These are phyloP conservation scores for Acorus calamus DNA, from an alignment of 106 monocot genomes.

Conservation along the genomic window DNA sequence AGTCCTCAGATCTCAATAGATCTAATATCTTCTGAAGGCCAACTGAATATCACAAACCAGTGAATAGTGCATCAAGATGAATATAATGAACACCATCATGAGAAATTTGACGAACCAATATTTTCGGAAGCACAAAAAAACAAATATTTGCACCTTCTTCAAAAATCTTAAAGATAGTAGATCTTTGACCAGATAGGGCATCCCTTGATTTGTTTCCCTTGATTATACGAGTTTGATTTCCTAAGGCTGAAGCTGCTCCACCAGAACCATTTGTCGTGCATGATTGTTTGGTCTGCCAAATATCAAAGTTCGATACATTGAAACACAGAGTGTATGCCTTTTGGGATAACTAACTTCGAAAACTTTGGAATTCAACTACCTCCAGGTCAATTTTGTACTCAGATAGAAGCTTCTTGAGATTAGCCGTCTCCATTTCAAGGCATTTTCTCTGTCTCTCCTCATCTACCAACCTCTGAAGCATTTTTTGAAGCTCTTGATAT, in stretches of 20 bases:
- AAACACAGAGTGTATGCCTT: not conserved
- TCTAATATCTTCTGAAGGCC: constrained; percentile 45
- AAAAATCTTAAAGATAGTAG: constrained; percentile 54
- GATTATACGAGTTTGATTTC: constrained; percentile 7
- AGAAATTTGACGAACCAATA: not conserved
- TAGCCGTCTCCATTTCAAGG: constrained; percentile 53
- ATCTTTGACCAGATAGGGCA: constrained; percentile 29
- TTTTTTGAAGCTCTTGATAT: constrained; percentile 31
- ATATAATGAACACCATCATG: not conserved
- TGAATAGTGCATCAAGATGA: constrained; percentile 7
- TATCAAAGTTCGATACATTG: too few relatives aligned
- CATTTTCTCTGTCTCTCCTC: constrained; percentile 37
- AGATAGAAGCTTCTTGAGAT: constrained; percentile 22
- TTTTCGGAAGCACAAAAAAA: too few relatives aligned
- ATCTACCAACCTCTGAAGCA: constrained; percentile 34
- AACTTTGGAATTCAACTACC: constrained; percentile 18
- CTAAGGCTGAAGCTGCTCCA: constrained; percentile 20
- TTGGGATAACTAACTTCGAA: not conserved
- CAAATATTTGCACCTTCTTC: constrained; percentile 36
- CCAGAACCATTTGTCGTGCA: constrained; percentile 1
- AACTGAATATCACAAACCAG: constrained; percentile 33
- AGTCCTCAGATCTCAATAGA: constrained; percentile 56
- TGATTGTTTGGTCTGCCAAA: constrained; percentile 20
- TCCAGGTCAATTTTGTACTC: constrained; percentile 22
- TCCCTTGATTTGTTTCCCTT: constrained; percentile 38